A percentile compares a stretch with the other conserved stretches of the same genome.
These are phyloP conservation scores for Zasmidium angulare DNA, from an alignment of 2,329 filamentous ascomycete species.

Conservation along the genomic window DNA sequence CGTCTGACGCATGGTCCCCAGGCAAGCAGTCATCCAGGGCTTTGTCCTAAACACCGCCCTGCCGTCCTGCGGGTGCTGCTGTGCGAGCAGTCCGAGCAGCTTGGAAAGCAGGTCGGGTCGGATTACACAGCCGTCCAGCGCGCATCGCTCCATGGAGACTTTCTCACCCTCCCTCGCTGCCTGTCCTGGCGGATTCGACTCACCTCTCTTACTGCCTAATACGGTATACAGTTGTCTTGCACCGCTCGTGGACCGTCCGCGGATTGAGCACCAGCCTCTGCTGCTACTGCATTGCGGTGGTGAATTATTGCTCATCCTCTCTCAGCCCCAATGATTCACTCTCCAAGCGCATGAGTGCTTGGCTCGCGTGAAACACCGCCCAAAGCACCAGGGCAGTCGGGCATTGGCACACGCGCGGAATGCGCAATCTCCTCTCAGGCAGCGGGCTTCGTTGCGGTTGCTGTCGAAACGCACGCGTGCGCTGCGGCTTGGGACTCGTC, in stretches of 20 bases:
- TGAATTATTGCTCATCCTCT: neutral
- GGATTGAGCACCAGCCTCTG: neutral
- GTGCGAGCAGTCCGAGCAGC: neutral
- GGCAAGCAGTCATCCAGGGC: neutral
- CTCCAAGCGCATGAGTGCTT: neutral
- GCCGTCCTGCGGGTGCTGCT: neutral
- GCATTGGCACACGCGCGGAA: neutral
- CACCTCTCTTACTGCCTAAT: conserved; percentile 1
- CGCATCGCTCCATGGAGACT: neutral
- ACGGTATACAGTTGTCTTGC: neutral
- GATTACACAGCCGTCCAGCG: conserved; percentile 10
- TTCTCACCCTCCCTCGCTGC: neutral
- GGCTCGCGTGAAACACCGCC: neutral
- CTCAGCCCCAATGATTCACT: neutral
- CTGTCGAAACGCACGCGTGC: neutral
- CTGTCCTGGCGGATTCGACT: neutral
- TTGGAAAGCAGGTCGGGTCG: neutral
- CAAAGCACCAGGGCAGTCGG: neutral
- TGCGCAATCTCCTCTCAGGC: conserved; percentile 6
- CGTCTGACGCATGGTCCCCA: neutral
- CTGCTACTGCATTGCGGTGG: too few relatives aligned
- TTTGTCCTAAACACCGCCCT: neutral
- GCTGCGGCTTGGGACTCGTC: neutral
- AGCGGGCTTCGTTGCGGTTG: neutral
- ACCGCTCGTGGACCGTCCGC: neutral